Evolutionary conservation across 2,329 filamentous ascomycete species (phyloP).

Genomic region (Fusarium annulatum): DNA sequence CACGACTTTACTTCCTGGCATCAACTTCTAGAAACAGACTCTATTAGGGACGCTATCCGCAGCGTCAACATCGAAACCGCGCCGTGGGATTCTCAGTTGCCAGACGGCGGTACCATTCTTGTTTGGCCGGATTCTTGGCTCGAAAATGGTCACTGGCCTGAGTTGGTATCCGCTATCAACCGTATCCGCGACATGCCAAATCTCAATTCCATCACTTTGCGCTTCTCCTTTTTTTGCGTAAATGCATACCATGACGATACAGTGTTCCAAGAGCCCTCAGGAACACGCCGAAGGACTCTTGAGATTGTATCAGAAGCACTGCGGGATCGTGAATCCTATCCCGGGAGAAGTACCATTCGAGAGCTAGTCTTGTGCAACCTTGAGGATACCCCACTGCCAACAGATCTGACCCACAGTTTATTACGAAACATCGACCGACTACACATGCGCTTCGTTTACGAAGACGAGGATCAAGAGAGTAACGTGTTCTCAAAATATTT

Average conservation of each 20-base stretch:
- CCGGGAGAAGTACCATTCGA: neutral
- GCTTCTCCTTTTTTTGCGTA: neutral
- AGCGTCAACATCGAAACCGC: slow-evolving; percentile 10
- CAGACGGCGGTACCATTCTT: fast-evolving
- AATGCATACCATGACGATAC: no score
- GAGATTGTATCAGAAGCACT: neutral
- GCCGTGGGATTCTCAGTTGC: neutral
- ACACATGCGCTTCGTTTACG: slow-evolving; percentile 9
- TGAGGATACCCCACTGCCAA: slow-evolving; percentile 27
- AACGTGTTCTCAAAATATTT: no score
- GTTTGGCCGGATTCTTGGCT: neutral
- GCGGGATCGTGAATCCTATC: neutral
- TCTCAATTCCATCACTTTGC: neutral
- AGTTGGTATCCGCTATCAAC: neutral
- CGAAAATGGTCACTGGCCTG: neutral
- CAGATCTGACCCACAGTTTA: slow-evolving; percentile 11
- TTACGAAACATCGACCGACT: slow-evolving; percentile 29
- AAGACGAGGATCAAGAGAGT: neutral
- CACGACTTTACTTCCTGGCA: neutral
- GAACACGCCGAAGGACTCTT: no score
- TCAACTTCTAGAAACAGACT: neutral
- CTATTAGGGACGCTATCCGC: neutral
- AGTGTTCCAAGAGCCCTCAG: no score
- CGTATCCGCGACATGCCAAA: slow-evolving; percentile 5
- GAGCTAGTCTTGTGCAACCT: slow-evolving; percentile 35